Base-by-base conservation (phyloP, 2,329 filamentous ascomycete species). In the Daldinia sp. region DNA sequence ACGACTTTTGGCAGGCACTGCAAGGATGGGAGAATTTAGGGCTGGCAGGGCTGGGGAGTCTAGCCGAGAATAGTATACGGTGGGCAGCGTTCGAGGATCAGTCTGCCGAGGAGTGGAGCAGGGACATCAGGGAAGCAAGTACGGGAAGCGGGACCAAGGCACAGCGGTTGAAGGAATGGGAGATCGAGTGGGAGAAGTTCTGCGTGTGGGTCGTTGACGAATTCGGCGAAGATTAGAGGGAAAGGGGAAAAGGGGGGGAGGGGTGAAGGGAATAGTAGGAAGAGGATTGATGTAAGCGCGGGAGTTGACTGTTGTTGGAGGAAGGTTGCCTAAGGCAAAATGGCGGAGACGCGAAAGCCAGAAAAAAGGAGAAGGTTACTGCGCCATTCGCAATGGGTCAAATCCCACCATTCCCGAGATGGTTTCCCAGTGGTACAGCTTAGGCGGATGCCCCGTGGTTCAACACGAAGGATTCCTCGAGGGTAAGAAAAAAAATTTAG, bases 1-100 rank as follows among this genome's bases (percentile, higher is more conserved):
- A 96, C 77, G 93, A 97, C 78, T 97, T 96, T 77, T 97, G 93
- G 92, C 93, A 96, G 77, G 90, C 91, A 1, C 80, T 97, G 17
- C 93, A 97, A 77, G 94, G 92, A 0, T 95, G 94, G 87, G 90
- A 96, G 61, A 97, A 96, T 73, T 85, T 97, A 11, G 95, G 94
- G 0, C 82, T 98, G 2, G 93, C 92, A 9, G 94, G 94, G 0
- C 79, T 98, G 53, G 94, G 91, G 0, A 91, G 89, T 59, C 82
- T 99, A 70, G 94, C 93, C 0, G 93, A 98, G 82, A 98, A 97
- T 74, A 96, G 92, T 68, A 88, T 98, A 43, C 85, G 92, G 37
- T 98, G 93, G 92, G 90, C 93, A 7, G 90, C 90, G 19, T 96
- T 94, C 71, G 93, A 96, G 74, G 93, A 97, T 70, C 87, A 93